Conservation (phyloP, 2,329 filamentous ascomycete species). For the Lasiodiplodia hormozganensis region DNA sequence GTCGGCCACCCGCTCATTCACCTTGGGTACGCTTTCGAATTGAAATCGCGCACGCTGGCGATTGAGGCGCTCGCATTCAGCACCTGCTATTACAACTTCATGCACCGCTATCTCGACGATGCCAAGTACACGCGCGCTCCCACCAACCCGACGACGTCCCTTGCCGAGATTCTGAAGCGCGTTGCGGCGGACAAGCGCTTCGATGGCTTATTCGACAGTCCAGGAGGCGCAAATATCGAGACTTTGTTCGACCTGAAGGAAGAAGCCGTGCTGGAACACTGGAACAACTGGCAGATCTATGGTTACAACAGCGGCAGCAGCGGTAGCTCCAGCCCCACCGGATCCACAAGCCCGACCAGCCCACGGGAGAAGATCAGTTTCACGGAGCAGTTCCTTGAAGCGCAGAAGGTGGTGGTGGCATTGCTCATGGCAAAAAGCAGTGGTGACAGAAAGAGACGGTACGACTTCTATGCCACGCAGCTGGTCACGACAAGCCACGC, state of each 20-base stretch:
- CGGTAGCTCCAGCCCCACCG: slow-evolving; percentile 18
- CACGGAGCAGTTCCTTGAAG: slow-evolving; percentile 74
- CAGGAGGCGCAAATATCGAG: slow-evolving; percentile 69
- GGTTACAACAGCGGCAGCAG: slow-evolving; percentile 9
- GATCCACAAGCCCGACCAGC: slow-evolving; percentile 16
- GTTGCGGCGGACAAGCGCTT: slow-evolving; percentile 74
- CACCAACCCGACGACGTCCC: slow-evolving; percentile 64
- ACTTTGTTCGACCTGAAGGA: slow-evolving; percentile 73
- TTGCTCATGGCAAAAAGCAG: slow-evolving; percentile 65
- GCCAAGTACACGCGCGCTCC: slow-evolving; percentile 71
- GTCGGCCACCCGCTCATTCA: slow-evolving; percentile 94
- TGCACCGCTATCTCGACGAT: slow-evolving; percentile 73
- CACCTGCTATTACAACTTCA: slow-evolving; percentile 62
- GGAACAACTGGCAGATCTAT: slow-evolving; percentile 76
- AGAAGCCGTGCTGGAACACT: slow-evolving; percentile 79
- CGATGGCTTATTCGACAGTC: slow-evolving; percentile 66
- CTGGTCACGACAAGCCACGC: slow-evolving; percentile 87
- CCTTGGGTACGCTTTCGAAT: slow-evolving; percentile 90
- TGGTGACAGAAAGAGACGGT: slow-evolving; percentile 55
- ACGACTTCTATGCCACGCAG: slow-evolving; percentile 85
- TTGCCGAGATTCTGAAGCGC: slow-evolving; percentile 73
- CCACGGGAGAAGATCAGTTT: slow-evolving; percentile 48
- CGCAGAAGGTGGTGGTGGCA: slow-evolving; percentile 62
- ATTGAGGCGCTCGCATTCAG: slow-evolving; percentile 85
- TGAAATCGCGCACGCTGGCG: slow-evolving; percentile 82